Evolutionary conservation across 805 yeast genomes (phyloP).

Genomic region (Hanseniaspora taiwanica): DNA sequence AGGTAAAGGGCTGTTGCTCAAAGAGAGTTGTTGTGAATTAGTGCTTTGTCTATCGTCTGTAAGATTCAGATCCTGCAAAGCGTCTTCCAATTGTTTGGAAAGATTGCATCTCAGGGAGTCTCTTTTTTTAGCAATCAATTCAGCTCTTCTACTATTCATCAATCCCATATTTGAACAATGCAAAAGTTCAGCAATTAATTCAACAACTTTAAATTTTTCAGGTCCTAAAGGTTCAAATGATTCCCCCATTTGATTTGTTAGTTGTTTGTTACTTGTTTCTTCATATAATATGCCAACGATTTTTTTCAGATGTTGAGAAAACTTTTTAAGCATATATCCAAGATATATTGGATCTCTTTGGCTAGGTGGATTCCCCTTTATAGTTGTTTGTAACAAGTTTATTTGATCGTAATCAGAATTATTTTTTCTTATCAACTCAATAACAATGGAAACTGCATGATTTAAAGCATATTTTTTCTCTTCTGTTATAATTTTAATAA

Average conservation of each 20-base stretch:
- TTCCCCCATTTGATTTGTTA: constrained; percentile 52
- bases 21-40: no score
- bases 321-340: constrained; percentile 65
- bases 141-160: constrained; percentile 64
- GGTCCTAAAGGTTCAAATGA: constrained; percentile 68
- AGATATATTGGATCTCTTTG: constrained; percentile 82
- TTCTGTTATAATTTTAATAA: constrained; percentile 57
- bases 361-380: constrained; percentile 78
- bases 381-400: constrained; percentile 59
- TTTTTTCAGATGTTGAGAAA: constrained; percentile 46
- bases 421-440: constrained; percentile 87
- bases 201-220: constrained; percentile 82
- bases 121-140: constrained; percentile 51
- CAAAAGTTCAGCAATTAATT: constrained; percentile 80
- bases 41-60: background rate
- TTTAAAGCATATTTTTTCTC: constrained; percentile 70
- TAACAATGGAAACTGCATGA: constrained; percentile 83
- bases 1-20: no score
- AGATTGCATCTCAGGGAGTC: constrained; percentile 52
- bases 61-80: constrained; percentile 19
- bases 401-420: constrained; percentile 89
- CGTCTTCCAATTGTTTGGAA: constrained; percentile 23
- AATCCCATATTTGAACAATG: constrained; percentile 97
- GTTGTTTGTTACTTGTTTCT: constrained; percentile 18
- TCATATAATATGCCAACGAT: constrained; percentile 25